phyloP scores from a whole-genome alignment of 345 rosid genomes.

The Brassica juncea region DNA sequence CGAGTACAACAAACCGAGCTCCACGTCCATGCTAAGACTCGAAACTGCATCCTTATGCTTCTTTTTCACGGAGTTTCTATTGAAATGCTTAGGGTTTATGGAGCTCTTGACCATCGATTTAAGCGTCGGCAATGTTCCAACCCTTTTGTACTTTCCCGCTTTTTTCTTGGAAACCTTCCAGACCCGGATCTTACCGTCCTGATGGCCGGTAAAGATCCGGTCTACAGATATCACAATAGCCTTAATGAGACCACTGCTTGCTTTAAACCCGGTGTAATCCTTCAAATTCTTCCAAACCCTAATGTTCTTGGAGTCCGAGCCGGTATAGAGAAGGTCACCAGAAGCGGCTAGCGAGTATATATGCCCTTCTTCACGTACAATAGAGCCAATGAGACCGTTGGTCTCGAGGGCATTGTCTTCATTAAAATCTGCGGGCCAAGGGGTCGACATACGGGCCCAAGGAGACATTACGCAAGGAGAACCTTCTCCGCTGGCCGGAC shows the following conservation, averaged over 20 bases:
- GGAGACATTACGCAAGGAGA: conserved; percentile 64
- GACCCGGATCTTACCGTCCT: conserved; percentile 66
- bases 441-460: conserved; percentile 59
- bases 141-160: conserved; percentile 47
- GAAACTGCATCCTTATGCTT: conserved; percentile 69
- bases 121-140: conserved; percentile 55
- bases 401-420: conserved; percentile 36
- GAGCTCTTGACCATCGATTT: conserved; percentile 59
- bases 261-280: conserved; percentile 61
- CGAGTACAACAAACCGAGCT: conserved; percentile 55
- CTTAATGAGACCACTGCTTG: conserved; percentile 60
- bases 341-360: conserved; percentile 64
- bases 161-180: conserved; percentile 56
- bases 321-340: conserved; percentile 67
- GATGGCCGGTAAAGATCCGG: conserved; percentile 65
- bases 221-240: conserved; percentile 47
- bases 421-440: conserved; percentile 32
- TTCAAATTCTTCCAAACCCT: conserved; percentile 69
- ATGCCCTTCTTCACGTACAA: conserved; percentile 69
- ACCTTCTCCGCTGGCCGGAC: conserved; percentile 50
- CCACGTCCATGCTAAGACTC: conserved; percentile 56
- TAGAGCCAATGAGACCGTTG: conserved; percentile 58
- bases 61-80: conserved; percentile 48
- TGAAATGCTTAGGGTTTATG: conserved; percentile 57
- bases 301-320: conserved; percentile 71